Base-by-base conservation (phyloP, 2,329 filamentous ascomycete genomes). In the Coniochaeta hoffmannii region DNA sequence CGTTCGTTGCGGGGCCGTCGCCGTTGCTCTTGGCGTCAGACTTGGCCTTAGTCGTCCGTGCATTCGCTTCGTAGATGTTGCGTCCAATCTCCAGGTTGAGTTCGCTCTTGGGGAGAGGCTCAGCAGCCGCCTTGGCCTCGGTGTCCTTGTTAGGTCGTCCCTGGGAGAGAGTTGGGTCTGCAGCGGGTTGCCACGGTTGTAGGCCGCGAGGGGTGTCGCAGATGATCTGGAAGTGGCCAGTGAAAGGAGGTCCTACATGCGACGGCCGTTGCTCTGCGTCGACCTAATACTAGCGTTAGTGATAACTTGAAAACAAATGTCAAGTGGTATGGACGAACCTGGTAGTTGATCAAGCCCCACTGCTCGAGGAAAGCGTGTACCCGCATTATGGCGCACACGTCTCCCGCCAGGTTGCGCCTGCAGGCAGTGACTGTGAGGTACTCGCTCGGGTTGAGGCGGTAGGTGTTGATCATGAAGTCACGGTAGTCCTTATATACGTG, bases 381-480 rank as follows among this genome's bases (percentile, higher is more conserved):
- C 61, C 94, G 87, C 94, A 99, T 99, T 64, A 99, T 99, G 36
- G 94, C 93, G 74, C 94, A 99, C 31, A 99, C 94, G 72, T 99
- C 94, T 61, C 94, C 94, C 22, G 94, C 94, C 66, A 99, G 74
- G 70, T 99, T 99, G 62, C 94, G 84, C 60, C 94, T 83, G 69
- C 94, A 99, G 53, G 94, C 94, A 11, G 94, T 99, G 55, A 99
- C 93, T 5, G 94, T 99, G 55, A 99, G 80, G 67, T 99, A 99
- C 71, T 99, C 94, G 54, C 91, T 82, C 5, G 94, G 94, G 68
- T 97, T 99, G 56, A 99, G 77, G 35, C 94, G 87, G 73, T 99
- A 99, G 14, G 94, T 97, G 76, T 99, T 99, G 76, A 99, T 91
- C 94, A 99, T 99, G 69, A 99, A 99, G 68, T 99, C 94, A 63